These are phyloP conservation scores for Hibiscus syriacus DNA, from an alignment of 345 rosid genomes.

Conservation along the genomic window DNA sequence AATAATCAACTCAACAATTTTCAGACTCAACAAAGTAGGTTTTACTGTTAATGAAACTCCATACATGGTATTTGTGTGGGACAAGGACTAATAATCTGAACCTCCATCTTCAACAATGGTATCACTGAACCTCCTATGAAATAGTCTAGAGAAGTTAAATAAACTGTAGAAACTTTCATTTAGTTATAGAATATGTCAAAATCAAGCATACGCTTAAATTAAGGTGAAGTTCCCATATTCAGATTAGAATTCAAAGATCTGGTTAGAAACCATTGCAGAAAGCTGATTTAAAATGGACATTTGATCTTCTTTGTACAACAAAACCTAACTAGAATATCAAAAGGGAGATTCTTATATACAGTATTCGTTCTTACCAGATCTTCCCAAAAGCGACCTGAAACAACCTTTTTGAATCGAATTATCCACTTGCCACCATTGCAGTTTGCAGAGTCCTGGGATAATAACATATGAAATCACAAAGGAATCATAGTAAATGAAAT, in stretches of 20 bases:
- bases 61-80: background rate
- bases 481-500: background rate
- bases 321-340: background rate
- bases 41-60: background rate
- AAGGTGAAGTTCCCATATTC: background rate
- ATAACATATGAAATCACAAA: background rate
- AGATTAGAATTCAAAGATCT: background rate
- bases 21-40: background rate
- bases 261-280: background rate
- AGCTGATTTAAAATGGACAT: background rate
- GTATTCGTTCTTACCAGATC: slow-evolving; percentile 62
- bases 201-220: background rate
- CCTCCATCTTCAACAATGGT: background rate
- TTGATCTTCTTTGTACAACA: background rate
- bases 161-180: background rate
- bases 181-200: background rate
- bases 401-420: slow-evolving; percentile 82
- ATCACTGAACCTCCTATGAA: background rate
- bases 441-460: slow-evolving; percentile 76
- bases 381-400: slow-evolving; percentile 96
- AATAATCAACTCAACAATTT: background rate
- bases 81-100: background rate
- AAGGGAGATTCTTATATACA: background rate
- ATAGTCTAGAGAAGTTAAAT: background rate
- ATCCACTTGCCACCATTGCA: slow-evolving; percentile 98